phyloP scores from a whole-genome alignment of 352 stramenopile genomes.

The Pythium oligandrum region DNA sequence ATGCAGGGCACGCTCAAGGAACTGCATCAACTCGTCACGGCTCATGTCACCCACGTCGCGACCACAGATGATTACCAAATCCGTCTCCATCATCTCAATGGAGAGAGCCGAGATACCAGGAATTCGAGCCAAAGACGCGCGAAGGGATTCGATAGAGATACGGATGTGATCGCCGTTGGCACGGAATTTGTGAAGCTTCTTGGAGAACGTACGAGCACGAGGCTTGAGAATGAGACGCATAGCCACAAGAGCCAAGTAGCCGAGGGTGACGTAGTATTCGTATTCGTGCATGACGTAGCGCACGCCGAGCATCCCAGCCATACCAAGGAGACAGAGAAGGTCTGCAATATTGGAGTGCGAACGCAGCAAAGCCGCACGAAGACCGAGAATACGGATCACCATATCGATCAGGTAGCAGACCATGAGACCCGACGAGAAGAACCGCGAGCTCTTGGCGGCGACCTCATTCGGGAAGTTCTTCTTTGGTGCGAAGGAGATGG shows the following conservation, averaged over 20 bases:
- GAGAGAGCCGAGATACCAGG: slow-evolving; percentile 73
- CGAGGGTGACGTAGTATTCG: slow-evolving; percentile 71
- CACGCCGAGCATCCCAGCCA: slow-evolving; percentile 47
- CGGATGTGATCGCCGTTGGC: slow-evolving; percentile 82
- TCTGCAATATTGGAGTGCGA: slow-evolving; percentile 83
- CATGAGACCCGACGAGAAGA: slow-evolving; percentile 72
- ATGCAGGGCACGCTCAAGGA: slow-evolving; percentile 72
- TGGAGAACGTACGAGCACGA: slow-evolving; percentile 75
- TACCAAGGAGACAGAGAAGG: slow-evolving; percentile 60
- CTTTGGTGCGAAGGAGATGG: slow-evolving; percentile 72
- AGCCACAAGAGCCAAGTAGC: slow-evolving; percentile 62
- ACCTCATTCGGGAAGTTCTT: slow-evolving; percentile 54
- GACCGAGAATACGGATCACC: slow-evolving; percentile 63
- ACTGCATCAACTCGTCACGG: slow-evolving; percentile 83
- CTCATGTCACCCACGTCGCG: slow-evolving; percentile 85
- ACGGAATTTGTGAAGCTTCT: slow-evolving; percentile 87
- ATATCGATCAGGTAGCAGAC: slow-evolving; percentile 84
- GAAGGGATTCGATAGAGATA: slow-evolving; percentile 82
- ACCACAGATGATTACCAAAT: slow-evolving; percentile 84
- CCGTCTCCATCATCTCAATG: slow-evolving; percentile 89
- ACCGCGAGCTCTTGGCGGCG: slow-evolving; percentile 62
- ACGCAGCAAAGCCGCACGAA: slow-evolving; percentile 70
- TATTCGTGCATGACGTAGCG: slow-evolving; percentile 49
- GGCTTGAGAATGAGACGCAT: slow-evolving; percentile 83
- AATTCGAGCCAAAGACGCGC: slow-evolving; percentile 72